A percentile compares a stretch with the other conserved stretches of the same genome.
Conservation (phyloP, 345 rosid genomes). For the Syzygium grande region DNA sequence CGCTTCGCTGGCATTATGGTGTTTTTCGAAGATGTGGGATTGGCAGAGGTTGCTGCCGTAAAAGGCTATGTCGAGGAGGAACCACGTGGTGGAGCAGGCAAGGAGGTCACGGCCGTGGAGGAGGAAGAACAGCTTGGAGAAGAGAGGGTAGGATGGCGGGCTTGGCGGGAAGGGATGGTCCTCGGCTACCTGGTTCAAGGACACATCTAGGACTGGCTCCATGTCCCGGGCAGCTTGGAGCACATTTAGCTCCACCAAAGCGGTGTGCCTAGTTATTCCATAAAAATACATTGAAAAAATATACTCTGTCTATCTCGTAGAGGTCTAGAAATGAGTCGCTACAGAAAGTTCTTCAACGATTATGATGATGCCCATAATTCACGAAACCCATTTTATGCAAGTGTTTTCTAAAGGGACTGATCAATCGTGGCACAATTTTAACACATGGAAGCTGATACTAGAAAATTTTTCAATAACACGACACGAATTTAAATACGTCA, state of each 20-base stretch:
- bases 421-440: background rate
- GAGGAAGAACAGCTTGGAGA: constrained; percentile 45
- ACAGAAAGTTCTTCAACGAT: background rate
- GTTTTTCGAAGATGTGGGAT: constrained; percentile 29
- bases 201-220: constrained; percentile 42
- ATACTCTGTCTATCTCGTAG: rapidly evolving
- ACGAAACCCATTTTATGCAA: background rate
- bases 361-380: background rate
- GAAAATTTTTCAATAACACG: background rate
- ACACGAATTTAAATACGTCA: background rate
- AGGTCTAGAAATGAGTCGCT: background rate
- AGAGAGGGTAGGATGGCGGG: constrained; percentile 28
- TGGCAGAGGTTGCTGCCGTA: constrained; percentile 57
- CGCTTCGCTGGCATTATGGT: rapidly evolving
- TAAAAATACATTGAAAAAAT: background rate
- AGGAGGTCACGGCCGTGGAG: constrained; percentile 68
- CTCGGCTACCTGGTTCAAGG: constrained; percentile 34
- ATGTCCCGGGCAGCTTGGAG: constrained; percentile 65
- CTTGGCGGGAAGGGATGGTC: constrained; percentile 14
- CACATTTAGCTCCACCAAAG: constrained; percentile 56
- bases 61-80: constrained; percentile 58
- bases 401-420: background rate
- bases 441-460: background rate
- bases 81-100: constrained; percentile 51
- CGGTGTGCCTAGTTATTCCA: constrained; percentile 44